Conservation (phyloP, 1,284 basidiomycete species). For the Schizopora paradoxa region DNA sequence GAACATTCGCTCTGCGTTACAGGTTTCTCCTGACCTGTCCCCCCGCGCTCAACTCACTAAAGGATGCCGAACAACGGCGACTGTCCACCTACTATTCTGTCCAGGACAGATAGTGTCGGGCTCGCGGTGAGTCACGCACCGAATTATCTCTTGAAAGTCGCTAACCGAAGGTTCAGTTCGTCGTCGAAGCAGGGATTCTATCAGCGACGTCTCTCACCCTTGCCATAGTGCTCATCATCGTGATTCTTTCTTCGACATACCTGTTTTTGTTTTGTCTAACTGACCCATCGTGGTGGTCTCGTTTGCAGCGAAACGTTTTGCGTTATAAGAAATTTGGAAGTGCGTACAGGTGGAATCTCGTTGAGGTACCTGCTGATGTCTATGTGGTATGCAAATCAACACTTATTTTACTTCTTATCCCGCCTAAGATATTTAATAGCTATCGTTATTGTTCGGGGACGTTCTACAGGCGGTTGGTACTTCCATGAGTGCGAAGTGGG, state of each 20-base stretch:
- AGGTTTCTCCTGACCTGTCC: no score
- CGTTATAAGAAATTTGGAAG: background rate
- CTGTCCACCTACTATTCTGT: no score
- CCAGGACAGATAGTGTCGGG: background rate
- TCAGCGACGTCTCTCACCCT: background rate
- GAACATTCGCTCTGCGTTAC: no score
- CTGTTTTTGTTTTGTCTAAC: background rate
- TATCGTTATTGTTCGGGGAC: background rate
- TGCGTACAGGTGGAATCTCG: background rate
- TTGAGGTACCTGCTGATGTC: background rate
- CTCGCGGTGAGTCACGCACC: background rate
- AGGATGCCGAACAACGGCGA: no score
- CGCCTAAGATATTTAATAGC: background rate
- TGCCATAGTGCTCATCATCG: background rate
- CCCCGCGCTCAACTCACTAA: no score
- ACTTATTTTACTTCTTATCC: background rate
- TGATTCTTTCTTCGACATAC: background rate
- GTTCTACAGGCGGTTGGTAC: background rate
- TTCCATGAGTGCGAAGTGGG: constrained; percentile 1
- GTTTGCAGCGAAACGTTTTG: background rate
- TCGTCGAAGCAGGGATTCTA: background rate
- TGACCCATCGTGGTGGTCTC: background rate
- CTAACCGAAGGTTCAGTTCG: background rate
- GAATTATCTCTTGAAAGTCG: background rate
- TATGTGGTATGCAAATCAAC: constrained; percentile 2